These are phyloP conservation scores for Xylaria telfairii DNA, from an alignment of 495 filamentous ascomycete species.

Conservation along the genomic window DNA sequence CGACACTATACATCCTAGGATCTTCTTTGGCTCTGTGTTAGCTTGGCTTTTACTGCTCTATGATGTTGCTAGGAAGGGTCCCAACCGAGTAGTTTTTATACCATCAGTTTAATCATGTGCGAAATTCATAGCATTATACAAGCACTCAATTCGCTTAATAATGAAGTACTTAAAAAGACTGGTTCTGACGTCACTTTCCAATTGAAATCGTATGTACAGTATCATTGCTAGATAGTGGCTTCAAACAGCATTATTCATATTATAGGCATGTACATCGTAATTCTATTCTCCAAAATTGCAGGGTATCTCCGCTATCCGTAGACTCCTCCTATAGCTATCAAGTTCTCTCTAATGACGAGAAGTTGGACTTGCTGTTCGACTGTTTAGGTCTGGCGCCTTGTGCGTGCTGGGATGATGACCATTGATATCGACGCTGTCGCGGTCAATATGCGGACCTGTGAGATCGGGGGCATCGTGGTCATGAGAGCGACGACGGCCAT, in stretches of 20 bases:
- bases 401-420: slow-evolving; percentile 18
- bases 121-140: neutral
- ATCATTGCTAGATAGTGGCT: neutral
- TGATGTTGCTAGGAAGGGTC: neutral
- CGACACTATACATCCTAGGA: neutral
- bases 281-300: neutral
- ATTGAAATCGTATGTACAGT: neutral
- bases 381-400: slow-evolving; percentile 22
- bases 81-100: neutral
- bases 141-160: neutral
- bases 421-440: slow-evolving; percentile 21
- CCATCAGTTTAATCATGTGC: neutral
- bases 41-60: neutral
- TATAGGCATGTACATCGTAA: slow-evolving; percentile 9
- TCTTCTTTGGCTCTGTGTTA: neutral
- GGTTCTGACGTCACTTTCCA: neutral
- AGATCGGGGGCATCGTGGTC: slow-evolving; percentile 18
- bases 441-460: slow-evolving; percentile 1
- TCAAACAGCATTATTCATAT: slow-evolving; percentile 18
- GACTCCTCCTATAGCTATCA: neutral
- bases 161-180: too few species aligned
- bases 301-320: slow-evolving; percentile 15
- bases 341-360: slow-evolving; percentile 1
- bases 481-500: slow-evolving; percentile 13
- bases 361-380: slow-evolving; percentile 1